A percentile compares a stretch with the other conserved stretches of the same genome.
phyloP scores from a whole-genome alignment of 345 rosid genomes.

The Brassica rapa region DNA sequence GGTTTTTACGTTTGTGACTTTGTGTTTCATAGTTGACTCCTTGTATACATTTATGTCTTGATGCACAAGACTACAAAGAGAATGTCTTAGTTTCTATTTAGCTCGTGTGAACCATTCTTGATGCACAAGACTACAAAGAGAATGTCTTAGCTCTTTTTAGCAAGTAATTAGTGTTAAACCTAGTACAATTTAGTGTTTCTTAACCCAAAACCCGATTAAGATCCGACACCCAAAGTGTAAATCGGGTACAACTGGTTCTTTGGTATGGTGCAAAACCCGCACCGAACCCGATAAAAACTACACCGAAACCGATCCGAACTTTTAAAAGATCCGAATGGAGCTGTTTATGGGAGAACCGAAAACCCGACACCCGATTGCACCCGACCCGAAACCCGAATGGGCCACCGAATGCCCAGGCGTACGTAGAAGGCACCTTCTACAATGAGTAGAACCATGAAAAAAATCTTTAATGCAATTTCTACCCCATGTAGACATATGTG shows the following conservation, averaged over 20 bases:
- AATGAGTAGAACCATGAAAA: too few relatives aligned
- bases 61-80: not conserved
- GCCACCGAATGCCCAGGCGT: not conserved
- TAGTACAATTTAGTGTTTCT: too few relatives aligned
- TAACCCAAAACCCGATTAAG: not conserved
- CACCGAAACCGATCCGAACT: not conserved
- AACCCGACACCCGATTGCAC: not conserved
- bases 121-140: too few relatives aligned
- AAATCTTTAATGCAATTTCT: too few relatives aligned
- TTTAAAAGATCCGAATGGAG: too few relatives aligned
- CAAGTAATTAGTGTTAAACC: too few relatives aligned
- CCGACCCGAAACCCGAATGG: not conserved
- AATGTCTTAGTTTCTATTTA: too few relatives aligned
- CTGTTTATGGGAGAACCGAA: too few relatives aligned
- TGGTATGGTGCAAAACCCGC: not conserved
- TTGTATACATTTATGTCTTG: not conserved
- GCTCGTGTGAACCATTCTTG: too few relatives aligned
- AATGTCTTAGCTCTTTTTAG: too few relatives aligned
- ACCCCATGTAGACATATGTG: too few relatives aligned
- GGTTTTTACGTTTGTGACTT: not conserved
- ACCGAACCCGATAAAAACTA: not conserved
- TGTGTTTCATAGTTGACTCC: not conserved
- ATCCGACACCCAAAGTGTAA: not conserved
- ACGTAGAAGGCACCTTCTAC: too few relatives aligned
- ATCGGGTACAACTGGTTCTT: not conserved